phyloP scores from a whole-genome alignment of 495 filamentous ascomycete species.

The Lasiosphaeria miniovina region DNA sequence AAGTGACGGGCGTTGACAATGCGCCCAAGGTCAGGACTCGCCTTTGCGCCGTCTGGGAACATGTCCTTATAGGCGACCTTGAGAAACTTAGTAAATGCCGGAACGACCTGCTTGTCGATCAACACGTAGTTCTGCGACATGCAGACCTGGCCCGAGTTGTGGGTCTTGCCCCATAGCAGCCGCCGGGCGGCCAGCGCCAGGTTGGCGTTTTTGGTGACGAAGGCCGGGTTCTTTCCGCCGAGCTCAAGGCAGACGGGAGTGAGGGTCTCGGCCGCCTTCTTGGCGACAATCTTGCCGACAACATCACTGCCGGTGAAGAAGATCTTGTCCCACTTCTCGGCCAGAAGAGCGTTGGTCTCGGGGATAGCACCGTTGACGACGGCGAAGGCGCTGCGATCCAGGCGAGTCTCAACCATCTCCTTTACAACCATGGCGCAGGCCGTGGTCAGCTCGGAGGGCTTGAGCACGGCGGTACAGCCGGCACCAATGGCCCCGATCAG shows the following conservation, averaged over 20 bases:
- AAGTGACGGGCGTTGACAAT: slow-evolving; percentile 80
- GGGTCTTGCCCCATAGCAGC: slow-evolving; percentile 80
- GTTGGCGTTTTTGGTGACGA: slow-evolving; percentile 79
- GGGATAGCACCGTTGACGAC: slow-evolving; percentile 77
- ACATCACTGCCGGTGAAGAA: slow-evolving; percentile 82
- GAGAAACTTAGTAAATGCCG: slow-evolving; percentile 70
- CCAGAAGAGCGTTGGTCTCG: slow-evolving; percentile 76
- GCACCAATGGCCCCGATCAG: slow-evolving; percentile 87
- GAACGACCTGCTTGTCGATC: slow-evolving; percentile 69
- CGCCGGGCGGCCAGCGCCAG: slow-evolving; percentile 76
- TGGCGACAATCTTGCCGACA: slow-evolving; percentile 84
- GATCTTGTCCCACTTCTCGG: slow-evolving; percentile 95
- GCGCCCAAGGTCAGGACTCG: slow-evolving; percentile 68
- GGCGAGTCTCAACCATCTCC: slow-evolving; percentile 65
- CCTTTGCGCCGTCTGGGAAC: slow-evolving; percentile 77
- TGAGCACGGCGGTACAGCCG: slow-evolving; percentile 84
- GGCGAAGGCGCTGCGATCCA: slow-evolving; percentile 75
- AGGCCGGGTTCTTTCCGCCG: slow-evolving; percentile 87
- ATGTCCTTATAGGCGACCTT: slow-evolving; percentile 71
- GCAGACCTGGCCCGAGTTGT: slow-evolving; percentile 87
- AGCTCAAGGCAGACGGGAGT: slow-evolving; percentile 88
- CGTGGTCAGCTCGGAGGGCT: slow-evolving; percentile 82
- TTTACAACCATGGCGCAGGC: slow-evolving; percentile 73
- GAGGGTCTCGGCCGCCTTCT: slow-evolving; percentile 86
- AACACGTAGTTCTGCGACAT: slow-evolving; percentile 86